phyloP scores from a whole-genome alignment of 164 flowering plant genomes.

The Sedum album region DNA sequence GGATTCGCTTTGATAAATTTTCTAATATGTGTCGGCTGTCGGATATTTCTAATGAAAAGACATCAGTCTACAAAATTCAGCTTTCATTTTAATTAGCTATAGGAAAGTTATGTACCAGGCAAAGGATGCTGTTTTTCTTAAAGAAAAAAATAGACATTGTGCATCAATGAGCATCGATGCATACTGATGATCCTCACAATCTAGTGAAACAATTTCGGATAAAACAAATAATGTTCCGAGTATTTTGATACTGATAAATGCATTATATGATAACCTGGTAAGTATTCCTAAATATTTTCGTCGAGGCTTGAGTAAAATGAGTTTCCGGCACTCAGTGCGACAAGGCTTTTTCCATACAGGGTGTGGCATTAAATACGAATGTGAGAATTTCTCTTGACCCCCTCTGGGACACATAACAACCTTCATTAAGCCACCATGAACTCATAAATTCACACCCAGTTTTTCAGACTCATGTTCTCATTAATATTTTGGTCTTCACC shows the following conservation, averaged over 20 bases:
- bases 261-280: not conserved
- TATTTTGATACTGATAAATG: too few relatives aligned
- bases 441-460: not conserved
- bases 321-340: not conserved
- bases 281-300: not conserved
- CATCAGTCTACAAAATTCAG: not conserved
- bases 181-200: too few relatives aligned
- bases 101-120: not conserved
- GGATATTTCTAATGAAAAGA: not conserved
- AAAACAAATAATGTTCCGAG: not conserved
- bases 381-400: conserved; percentile 1
- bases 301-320: not conserved
- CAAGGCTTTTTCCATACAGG: not conserved
- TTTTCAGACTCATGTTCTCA: not conserved
- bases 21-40: not conserved
- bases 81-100: not conserved
- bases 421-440: not conserved
- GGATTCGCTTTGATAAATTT: not conserved
- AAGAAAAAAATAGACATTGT: too few relatives aligned
- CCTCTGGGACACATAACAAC: not conserved
- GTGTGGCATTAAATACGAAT: not conserved
- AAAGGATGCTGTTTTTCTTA: not conserved
- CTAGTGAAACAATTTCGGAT: too few relatives aligned
- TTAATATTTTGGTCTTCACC: conserved; percentile 1
- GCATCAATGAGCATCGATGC: too few relatives aligned